Evolutionary conservation across 306 rosid species (phyloP), one percentile per base, ranked within the genome.

Genomic region (Acacia crassicarpa): DNA sequence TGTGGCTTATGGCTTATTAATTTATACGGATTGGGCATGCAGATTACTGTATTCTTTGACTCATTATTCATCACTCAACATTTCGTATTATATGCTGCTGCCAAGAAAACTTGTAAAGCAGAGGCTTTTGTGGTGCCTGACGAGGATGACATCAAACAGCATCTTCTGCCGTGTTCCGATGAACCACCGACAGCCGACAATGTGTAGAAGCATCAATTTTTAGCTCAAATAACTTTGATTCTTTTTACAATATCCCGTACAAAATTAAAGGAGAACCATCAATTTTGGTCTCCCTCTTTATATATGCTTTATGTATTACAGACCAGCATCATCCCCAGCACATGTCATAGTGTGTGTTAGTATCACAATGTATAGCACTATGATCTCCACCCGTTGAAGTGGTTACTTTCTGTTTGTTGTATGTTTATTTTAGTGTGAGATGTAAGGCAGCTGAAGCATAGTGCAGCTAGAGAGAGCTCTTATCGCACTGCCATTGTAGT

Each of bases 41-140:
- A 49, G 56, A 17, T 49, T 5, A 49, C 56, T 0, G 56, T 49
- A 81, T 84, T 85, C 85, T 94, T 91, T 82, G 97, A 94, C 87
- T 81, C 91, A 49, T 19, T 86, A n/a, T 86, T 86, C 89, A 86
- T 86, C 9, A 32, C 67, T 72, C 89, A 86, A 77, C 89, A 86
- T 67, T 86, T 80, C 74, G 38, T 83, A 25, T 77, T 86, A 22
- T 86, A 86, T 78, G 61, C 62, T 67, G 67, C 62, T 67, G 72
- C 72, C 46, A 80, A 73, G 30, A 83, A 32, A 19, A 20, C 73
- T 72, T 58, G 53, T 51, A 66, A 83, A 71, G 32, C 19, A 40
- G 83, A 7, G 27, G 15, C 35, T 48, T 22, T 53, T 23, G 56
- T 16, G 56, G n/a, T 4, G 15, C 58, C 82, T 7, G 87, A 81